Evolutionary conservation across 257 asterid species (phyloP).

Genomic region (Ophiorrhiza pumila): DNA sequence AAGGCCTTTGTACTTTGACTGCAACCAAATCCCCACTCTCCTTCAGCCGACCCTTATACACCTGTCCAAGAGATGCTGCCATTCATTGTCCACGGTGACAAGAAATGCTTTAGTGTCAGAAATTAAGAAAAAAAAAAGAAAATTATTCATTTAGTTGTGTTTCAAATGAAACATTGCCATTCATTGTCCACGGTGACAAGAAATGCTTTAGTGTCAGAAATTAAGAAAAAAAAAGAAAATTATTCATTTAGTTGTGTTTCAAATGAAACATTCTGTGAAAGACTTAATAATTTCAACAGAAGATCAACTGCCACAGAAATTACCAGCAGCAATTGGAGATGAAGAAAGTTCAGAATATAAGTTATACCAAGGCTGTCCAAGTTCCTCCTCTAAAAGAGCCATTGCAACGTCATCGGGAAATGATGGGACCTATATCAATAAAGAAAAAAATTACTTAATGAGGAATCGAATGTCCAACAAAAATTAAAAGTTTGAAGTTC

Average conservation of each 20-base stretch:
- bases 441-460: not conserved
- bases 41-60: conserved; percentile 89
- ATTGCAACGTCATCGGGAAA: conserved; percentile 98
- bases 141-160: not conserved
- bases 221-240: not conserved
- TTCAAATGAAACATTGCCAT: too few relatives aligned
- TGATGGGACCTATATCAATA: conserved; percentile 75
- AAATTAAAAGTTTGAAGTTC: not conserved
- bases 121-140: not conserved
- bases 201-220: conserved; percentile 20
- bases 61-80: conserved; percentile 99
- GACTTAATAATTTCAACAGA: not conserved
- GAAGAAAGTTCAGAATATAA: conserved; percentile 89
- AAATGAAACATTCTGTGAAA: not conserved
- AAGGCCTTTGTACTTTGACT: conserved; percentile 98
- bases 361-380: conserved; percentile 89
- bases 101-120: conserved; percentile 21
- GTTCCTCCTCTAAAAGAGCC: conserved; percentile 97
- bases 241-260: not conserved
- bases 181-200: conserved; percentile 27
- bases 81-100: conserved; percentile 29
- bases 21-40: conserved; percentile 97
- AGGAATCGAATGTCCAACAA: not conserved
- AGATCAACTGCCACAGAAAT: conserved; percentile 29
- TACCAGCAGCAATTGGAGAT: conserved; percentile 99